Base-by-base conservation (phyloP, 257 asterid genomes). In the Solanum sitiens region DNA sequence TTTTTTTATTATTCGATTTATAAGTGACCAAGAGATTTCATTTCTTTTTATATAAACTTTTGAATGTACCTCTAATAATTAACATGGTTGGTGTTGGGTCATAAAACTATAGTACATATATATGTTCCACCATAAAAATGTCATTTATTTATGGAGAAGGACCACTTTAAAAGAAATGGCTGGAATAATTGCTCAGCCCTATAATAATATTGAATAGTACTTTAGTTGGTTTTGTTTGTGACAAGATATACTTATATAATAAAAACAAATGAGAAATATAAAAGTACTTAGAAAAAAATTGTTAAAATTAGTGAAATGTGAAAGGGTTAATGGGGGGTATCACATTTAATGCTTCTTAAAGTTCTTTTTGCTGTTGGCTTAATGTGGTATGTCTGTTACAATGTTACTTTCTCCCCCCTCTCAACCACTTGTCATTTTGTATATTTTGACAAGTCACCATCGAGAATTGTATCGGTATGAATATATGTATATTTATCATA, bases 381-480 rank as follows among this genome's bases (percentile, higher is more conserved):
- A 89, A 83, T 76, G 88, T 85, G 91, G 90, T 44, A 86, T 89
- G 93, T 92, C 91, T 86, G 87, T 59, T 56, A 90, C 89, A 88
- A 73, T 91, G 93, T 86, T 87, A 13, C 32, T 39, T 39, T n/a
- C 68, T 87, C 21, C 50, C 86, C 86, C 87, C 86, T 74, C 76
- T 30, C 91, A 86, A 89, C 89, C 18, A 86, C 92, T 87, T 76
- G 61, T 79, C 11, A 40, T 23, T 75, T 75, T 75, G 83, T 40
- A 40, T 75, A 42, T 76, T 4, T 42, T 8, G 83, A 76, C 13
- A 33, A 72, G 79, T 72, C 82, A 20, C 10, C 18, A 11, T 74
- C 50, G 13, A 74, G 7, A 0, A 32, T 71, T 8, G 44, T 70
- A 35, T 0, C 3, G 0, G 8, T 4, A 67, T 67, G 1, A 65